A percentile compares a stretch with the other conserved stretches of the same genome.
Conservation (phyloP, 2,329 filamentous ascomycete genomes). For the Epichloe gansuensis region DNA sequence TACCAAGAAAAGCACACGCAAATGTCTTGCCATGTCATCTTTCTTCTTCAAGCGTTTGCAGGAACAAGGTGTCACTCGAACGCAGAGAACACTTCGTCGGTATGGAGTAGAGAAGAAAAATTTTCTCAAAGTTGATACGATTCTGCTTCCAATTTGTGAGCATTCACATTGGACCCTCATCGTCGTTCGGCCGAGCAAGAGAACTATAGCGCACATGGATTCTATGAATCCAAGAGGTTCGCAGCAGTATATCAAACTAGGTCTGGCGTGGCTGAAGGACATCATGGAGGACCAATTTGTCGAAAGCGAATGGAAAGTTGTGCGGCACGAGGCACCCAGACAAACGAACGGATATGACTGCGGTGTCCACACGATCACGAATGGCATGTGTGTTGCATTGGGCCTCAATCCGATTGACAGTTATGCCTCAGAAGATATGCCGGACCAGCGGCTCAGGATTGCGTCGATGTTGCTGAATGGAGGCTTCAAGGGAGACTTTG, state of each 20-base stretch:
- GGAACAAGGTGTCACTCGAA: slow-evolving; percentile 32
- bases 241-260: slow-evolving; percentile 26
- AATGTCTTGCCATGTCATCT: slow-evolving; percentile 50
- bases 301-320: slow-evolving; percentile 46
- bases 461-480: slow-evolving; percentile 54
- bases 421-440: slow-evolving; percentile 43
- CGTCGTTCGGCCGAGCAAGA: slow-evolving; percentile 48
- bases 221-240: slow-evolving; percentile 39
- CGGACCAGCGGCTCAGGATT: slow-evolving; percentile 46
- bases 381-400: slow-evolving; percentile 50
- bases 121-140: slow-evolving; percentile 51
- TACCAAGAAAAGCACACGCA: slow-evolving; percentile 35
- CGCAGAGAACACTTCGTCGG: slow-evolving; percentile 44
- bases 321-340: slow-evolving; percentile 34
- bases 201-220: slow-evolving; percentile 57
- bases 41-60: slow-evolving; percentile 51
- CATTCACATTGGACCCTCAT: slow-evolving; percentile 60
- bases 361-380: slow-evolving; percentile 65
- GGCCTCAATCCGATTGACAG: slow-evolving; percentile 37
- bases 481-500: slow-evolving; percentile 52
- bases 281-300: slow-evolving; percentile 43
- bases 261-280: slow-evolving; percentile 42
- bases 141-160: slow-evolving; percentile 59
- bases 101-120: slow-evolving; percentile 45
- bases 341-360: slow-evolving; percentile 64